phyloP scores from a whole-genome alignment of 805 yeast species.

The Tetrapisispora phaffii region DNA sequence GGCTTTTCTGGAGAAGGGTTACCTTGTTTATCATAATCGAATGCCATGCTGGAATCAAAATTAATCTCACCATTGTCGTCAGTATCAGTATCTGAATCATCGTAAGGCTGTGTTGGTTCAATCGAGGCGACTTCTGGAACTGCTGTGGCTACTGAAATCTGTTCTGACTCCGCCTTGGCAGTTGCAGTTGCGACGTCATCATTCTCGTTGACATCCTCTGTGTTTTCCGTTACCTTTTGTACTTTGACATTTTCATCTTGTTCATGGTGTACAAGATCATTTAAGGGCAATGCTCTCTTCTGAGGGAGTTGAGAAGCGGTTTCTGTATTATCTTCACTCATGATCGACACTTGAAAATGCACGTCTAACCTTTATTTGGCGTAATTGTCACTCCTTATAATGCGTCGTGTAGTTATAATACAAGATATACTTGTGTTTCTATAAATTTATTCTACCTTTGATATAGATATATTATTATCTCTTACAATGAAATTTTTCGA shows the following conservation, averaged over 20 bases:
- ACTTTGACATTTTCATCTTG: conserved; percentile 17
- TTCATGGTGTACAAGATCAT: conserved; percentile 30
- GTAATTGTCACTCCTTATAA: too few species aligned
- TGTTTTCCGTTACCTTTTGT: conserved; percentile 8
- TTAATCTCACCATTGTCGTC: conserved; percentile 20
- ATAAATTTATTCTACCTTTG: too few species aligned
- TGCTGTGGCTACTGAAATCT: background rate
- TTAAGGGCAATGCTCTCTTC: conserved; percentile 28
- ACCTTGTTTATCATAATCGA: conserved; percentile 29
- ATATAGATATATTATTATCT: too few species aligned
- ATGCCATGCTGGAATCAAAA: conserved; percentile 24
- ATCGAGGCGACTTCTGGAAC: background rate
- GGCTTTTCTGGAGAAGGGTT: conserved; percentile 9
- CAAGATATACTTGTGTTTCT: too few species aligned
- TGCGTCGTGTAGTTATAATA: too few species aligned
- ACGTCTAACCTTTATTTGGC: background rate
- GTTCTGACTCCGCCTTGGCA: background rate
- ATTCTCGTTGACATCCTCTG: conserved; percentile 2
- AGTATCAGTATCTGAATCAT: conserved; percentile 25
- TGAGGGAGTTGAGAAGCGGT: background rate
- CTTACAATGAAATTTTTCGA: background rate
- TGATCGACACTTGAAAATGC: background rate
- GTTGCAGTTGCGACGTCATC: background rate
- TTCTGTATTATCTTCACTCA: background rate
- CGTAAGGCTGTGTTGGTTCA: background rate